Conservation (phyloP, 192 early-diverging fungal species). For the Backusella parvicylindrica region DNA sequence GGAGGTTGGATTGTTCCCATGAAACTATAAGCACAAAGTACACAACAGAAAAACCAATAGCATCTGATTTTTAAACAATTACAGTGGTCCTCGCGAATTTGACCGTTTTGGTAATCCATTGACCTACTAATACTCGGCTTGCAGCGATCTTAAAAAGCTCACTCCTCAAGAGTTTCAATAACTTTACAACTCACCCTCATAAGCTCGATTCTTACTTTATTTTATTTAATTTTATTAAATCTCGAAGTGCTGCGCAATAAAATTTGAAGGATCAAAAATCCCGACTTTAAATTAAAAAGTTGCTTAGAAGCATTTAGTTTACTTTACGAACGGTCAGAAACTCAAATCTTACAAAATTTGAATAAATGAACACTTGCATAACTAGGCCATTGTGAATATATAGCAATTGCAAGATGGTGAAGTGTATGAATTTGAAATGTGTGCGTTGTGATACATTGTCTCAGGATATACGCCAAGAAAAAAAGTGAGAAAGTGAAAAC, state of each 20-base stretch:
- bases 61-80: neutral
- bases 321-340: no score
- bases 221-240: neutral
- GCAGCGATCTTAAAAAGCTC: neutral
- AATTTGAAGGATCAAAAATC: no score
- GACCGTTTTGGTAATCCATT: neutral
- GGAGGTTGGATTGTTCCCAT: neutral
- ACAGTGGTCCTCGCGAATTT: neutral
- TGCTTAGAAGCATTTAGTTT: no score
- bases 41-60: neutral
- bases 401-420: neutral
- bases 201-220: no score
- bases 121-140: neutral
- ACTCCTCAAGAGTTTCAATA: neutral
- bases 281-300: no score
- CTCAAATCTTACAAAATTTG: no score
- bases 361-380: no score
- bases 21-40: neutral
- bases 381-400: neutral
- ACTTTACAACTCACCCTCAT: neutral
- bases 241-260: neutral
- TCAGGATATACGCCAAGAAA: neutral
- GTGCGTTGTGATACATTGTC: neutral
- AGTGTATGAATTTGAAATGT: neutral
- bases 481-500: neutral